Conservation (phyloP, 768 basidiomycete genomes). For the Steccherinum ochraceum region DNA sequence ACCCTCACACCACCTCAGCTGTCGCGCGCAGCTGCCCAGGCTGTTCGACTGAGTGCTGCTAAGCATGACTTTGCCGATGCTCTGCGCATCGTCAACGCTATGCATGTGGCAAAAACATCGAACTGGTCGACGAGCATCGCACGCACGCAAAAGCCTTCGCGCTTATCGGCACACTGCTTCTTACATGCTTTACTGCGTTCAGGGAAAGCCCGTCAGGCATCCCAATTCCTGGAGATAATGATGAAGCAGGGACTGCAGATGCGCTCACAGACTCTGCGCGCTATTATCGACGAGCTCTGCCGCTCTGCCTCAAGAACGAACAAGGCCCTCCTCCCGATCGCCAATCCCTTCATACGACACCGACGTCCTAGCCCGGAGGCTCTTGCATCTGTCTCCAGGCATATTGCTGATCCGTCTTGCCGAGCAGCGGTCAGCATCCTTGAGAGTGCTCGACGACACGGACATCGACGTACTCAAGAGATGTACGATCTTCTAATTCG, state of each 20-base stretch:
- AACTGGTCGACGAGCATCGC: conserved; percentile 18
- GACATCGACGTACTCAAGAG: conserved; percentile 47
- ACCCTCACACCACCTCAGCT: conserved; percentile 17
- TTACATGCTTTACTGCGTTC: conserved; percentile 57
- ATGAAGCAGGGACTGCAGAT: conserved; percentile 48
- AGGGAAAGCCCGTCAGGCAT: conserved; percentile 42
- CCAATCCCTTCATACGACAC: conserved; percentile 14
- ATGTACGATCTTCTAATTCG: conserved; percentile 59
- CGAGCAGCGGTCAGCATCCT: conserved; percentile 51
- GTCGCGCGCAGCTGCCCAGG: conserved; percentile 38
- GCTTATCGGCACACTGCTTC: conserved; percentile 56
- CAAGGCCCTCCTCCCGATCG: conserved; percentile 9
- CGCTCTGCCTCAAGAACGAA: conserved; percentile 14
- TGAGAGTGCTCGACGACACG: conserved; percentile 42
- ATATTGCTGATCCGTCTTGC: conserved; percentile 33
- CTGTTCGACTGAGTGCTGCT: conserved; percentile 41
- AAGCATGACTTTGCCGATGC: conserved; percentile 42
- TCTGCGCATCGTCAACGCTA: conserved; percentile 50
- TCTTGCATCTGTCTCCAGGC: conserved; percentile 26
- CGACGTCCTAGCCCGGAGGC: conserved; percentile 12
- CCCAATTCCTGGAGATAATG: conserved; percentile 42
- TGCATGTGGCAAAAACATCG: conserved; percentile 34
- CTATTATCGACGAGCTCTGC: conserved; percentile 28
- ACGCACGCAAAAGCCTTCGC: conserved; percentile 40
- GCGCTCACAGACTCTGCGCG: conserved; percentile 42